phyloP scores from a whole-genome alignment of 495 filamentous ascomycete species.

The Neurospora intermedia region DNA sequence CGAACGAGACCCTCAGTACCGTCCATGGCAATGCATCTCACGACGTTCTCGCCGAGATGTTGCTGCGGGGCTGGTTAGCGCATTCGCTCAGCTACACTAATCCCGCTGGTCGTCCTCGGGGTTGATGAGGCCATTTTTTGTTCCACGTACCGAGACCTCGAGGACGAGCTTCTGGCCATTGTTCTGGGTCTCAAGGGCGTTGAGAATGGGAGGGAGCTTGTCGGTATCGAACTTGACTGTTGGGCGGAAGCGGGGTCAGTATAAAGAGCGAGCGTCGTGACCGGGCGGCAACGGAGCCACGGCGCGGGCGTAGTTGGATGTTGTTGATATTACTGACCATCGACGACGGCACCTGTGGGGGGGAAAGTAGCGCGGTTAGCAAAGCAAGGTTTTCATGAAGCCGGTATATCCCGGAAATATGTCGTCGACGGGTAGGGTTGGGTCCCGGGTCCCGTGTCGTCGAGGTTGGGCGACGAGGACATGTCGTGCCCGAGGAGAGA shows the following conservation, averaged over 20 bases:
- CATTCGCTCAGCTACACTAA: conserved; percentile 5
- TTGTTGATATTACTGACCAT: conserved; percentile 45
- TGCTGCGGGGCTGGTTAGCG: conserved; percentile 55
- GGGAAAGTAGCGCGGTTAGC: conserved; percentile 32
- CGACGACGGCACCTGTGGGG: conserved; percentile 58
- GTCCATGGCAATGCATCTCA: conserved; percentile 99
- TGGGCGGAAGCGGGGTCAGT: conserved; percentile 13
- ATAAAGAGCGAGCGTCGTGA: not conserved
- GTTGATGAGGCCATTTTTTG: conserved; percentile 1
- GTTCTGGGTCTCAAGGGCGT: conserved; percentile 86
- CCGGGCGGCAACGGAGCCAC: not conserved
- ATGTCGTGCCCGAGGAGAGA: not conserved
- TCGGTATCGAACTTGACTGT: conserved; percentile 87
- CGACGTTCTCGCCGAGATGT: conserved; percentile 99
- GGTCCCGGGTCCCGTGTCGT: not conserved
- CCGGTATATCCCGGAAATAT: not conserved
- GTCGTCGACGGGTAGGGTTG: not conserved
- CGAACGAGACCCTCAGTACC: conserved; percentile 99
- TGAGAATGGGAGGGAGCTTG: conserved; percentile 92
- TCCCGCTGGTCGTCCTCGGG: not conserved
- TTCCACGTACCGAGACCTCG: conserved; percentile 81
- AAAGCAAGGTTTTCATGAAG: conserved; percentile 8
- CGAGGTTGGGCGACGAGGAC: not conserved
- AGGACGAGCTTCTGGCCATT: conserved; percentile 89
- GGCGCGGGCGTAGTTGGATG: conserved; percentile 2